phyloP scores from a whole-genome alignment of 148 eudicot species.

The Camellia lanceoleosa region DNA sequence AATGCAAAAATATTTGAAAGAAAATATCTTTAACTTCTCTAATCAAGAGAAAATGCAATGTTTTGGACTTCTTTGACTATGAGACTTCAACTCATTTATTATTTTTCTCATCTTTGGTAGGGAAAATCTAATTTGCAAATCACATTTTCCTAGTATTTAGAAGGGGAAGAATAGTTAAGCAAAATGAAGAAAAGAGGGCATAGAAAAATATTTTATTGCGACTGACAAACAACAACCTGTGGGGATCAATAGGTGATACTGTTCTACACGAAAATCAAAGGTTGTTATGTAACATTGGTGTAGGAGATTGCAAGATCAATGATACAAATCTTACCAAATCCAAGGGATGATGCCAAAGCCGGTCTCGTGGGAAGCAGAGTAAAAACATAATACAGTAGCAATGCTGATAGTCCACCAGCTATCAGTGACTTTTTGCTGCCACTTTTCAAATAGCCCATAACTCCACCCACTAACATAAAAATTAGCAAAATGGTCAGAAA shows the following conservation, averaged over 20 bases:
- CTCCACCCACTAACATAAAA: slow-evolving; percentile 48
- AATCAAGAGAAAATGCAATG: not conserved
- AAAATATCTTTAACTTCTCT: not conserved
- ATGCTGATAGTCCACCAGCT: slow-evolving; percentile 74
- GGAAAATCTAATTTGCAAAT: not conserved
- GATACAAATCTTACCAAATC: slow-evolving; percentile 41
- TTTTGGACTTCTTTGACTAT: not conserved
- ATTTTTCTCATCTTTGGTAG: not conserved
- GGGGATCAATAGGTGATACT: too few relatives aligned
- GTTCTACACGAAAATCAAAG: not conserved
- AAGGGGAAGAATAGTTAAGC: not conserved
- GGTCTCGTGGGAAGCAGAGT: slow-evolving; percentile 72
- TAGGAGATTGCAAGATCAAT: not conserved
- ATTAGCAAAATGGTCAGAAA: not conserved
- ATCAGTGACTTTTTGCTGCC: slow-evolving; percentile 74
- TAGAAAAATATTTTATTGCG: not conserved
- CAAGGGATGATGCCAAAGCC: slow-evolving; percentile 70
- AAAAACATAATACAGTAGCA: slow-evolving; percentile 52
- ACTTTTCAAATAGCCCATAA: slow-evolving; percentile 73
- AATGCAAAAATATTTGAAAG: not conserved
- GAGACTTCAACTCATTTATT: not conserved
- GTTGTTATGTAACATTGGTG: not conserved
- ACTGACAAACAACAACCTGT: not conserved
- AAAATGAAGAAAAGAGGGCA: not conserved
- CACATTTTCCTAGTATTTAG: not conserved